Evolutionary conservation across 2,329 filamentous ascomycete species (phyloP).

Genomic region (Penicillium sp.): DNA sequence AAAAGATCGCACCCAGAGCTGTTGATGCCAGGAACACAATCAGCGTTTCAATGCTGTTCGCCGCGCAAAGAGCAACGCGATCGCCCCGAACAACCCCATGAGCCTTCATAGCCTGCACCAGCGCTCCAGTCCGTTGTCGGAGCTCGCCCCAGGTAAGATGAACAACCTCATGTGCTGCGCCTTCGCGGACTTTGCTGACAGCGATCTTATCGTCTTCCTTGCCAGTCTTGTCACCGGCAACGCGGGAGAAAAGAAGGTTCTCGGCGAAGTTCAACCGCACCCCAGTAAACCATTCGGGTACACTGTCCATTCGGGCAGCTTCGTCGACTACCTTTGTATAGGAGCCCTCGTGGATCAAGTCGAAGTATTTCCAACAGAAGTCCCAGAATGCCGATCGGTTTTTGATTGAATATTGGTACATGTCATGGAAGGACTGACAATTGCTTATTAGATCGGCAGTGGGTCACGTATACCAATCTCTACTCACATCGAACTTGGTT

Average conservation of each 20-base stretch:
- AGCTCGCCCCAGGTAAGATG: conserved; percentile 68
- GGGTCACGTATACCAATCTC: background rate
- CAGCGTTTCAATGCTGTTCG: conserved; percentile 72
- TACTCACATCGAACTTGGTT: conserved; percentile 17
- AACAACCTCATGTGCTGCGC: conserved; percentile 30
- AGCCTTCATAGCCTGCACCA: conserved; percentile 66
- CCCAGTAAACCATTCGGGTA: conserved; percentile 77
- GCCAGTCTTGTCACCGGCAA: conserved; percentile 46
- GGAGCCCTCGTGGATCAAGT: conserved; percentile 63
- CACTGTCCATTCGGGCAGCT: conserved; percentile 63
- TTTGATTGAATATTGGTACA: conserved; percentile 68
- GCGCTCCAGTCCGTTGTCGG: conserved; percentile 55
- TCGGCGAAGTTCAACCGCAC: conserved; percentile 75
- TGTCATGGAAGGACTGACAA: conserved; percentile 56
- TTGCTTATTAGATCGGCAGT: background rate
- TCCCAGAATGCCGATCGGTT: conserved; percentile 65
- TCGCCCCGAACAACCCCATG: conserved; percentile 70
- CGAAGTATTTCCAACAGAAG: conserved; percentile 59
- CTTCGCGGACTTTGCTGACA: conserved; percentile 61
- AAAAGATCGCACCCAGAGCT: conserved; percentile 73
- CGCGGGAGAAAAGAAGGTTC: conserved; percentile 67
- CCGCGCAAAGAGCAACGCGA: conserved; percentile 70
- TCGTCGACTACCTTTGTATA: conserved; percentile 67
- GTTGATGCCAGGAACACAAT: conserved; percentile 68
- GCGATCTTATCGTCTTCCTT: conserved; percentile 73